A percentile compares a stretch with the other conserved stretches of the same genome.
phyloP scores from a whole-genome alignment of 2,329 filamentous ascomycete species.

The Clonostachys byssicola region DNA sequence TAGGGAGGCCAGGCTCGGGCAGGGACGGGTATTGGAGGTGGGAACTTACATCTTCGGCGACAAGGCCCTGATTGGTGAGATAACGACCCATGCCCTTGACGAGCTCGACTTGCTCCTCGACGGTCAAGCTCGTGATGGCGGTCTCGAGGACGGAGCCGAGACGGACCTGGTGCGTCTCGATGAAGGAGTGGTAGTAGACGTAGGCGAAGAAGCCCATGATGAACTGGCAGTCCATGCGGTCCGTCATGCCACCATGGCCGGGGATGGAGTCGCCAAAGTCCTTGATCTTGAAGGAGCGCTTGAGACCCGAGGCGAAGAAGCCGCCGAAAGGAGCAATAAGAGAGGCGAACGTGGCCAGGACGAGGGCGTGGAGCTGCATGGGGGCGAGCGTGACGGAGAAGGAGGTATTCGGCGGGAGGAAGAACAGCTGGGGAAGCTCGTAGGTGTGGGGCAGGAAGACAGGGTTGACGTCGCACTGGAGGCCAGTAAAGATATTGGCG shows the following conservation, averaged over 20 bases:
- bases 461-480: conserved; percentile 86
- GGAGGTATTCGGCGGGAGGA: conserved; percentile 54
- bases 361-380: conserved; percentile 89
- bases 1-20: conserved; percentile 6
- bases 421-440: conserved; percentile 67
- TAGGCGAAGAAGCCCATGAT: conserved; percentile 99
- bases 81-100: conserved; percentile 62
- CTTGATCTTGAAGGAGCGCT: conserved; percentile 99
- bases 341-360: conserved; percentile 90
- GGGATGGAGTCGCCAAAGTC: conserved; percentile 98
- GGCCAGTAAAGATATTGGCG: conserved; percentile 85
- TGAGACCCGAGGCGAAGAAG: conserved; percentile 96
- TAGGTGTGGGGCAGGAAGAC: conserved; percentile 81
- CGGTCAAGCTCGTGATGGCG: conserved; percentile 81
- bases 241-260: conserved; percentile 95
- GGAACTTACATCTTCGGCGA: conserved; percentile 21
- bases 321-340: conserved; percentile 96
- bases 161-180: conserved; percentile 80
- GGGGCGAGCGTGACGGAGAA: conserved; percentile 73
- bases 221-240: conserved; percentile 99
- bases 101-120: conserved; percentile 86
- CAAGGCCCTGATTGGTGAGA: conserved; percentile 58
- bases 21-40: conserved; percentile 2
- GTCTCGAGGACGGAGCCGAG: conserved; percentile 86
- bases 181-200: conserved; percentile 98